Conservation (phyloP, 139 green algal genomes). For the Ulvella scutata region DNA sequence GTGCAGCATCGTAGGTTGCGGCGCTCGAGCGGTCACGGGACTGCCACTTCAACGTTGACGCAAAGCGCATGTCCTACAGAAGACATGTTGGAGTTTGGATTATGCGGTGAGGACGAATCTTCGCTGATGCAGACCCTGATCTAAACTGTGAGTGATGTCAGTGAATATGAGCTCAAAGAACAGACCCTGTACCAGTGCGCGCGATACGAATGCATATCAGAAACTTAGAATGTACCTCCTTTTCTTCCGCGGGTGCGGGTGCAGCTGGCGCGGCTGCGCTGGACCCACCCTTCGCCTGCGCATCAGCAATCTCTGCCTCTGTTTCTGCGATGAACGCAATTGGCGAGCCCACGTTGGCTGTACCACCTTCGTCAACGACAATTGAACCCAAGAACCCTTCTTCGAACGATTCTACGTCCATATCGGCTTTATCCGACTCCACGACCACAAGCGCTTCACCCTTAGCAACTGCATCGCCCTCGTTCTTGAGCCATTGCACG, state of each 20-base stretch:
- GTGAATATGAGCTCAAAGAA: too few relatives aligned
- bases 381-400: slow-evolving; percentile 81
- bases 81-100: too few relatives aligned
- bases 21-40: too few relatives aligned
- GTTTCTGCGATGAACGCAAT: slow-evolving; percentile 93
- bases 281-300: slow-evolving; percentile 67
- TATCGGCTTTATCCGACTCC: slow-evolving; percentile 97
- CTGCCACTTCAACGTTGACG: too few relatives aligned
- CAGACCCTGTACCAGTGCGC: too few relatives aligned
- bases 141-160: too few relatives aligned
- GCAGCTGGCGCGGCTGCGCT: slow-evolving; percentile 14
- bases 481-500: slow-evolving; percentile 85
- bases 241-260: slow-evolving; percentile 10
- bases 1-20: too few relatives aligned
- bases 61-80: too few relatives aligned
- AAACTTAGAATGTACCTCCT: background rate
- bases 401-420: slow-evolving; percentile 95
- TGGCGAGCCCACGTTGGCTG: slow-evolving; percentile 71
- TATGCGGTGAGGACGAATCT: too few relatives aligned
- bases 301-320: slow-evolving; percentile 82
- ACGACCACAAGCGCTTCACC: slow-evolving; percentile 93
- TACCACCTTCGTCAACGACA: slow-evolving; percentile 62
- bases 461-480: slow-evolving; percentile 81
- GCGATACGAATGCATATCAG: too few relatives aligned
- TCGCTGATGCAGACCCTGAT: too few relatives aligned